These are phyloP conservation scores for Termitomyces sp. DNA, from an alignment of 768 basidiomycete species.

Conservation along the genomic window DNA sequence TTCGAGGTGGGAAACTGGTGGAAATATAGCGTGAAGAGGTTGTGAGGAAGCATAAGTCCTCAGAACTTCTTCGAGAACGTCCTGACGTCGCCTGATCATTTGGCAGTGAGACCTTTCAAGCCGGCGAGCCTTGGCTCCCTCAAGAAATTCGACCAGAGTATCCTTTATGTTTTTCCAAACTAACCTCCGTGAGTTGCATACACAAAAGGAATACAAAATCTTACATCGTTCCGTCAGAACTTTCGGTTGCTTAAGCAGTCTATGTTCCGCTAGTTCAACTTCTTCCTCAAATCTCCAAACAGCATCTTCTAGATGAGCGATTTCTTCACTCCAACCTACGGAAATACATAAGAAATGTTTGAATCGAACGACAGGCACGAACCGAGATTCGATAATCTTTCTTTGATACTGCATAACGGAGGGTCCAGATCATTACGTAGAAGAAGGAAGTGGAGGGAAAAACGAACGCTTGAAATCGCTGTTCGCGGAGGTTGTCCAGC, in stretches of 20 bases:
- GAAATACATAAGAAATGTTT: not conserved
- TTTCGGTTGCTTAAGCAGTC: constrained; percentile 9
- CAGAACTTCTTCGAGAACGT: constrained; percentile 9
- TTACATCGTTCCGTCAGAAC: constrained; percentile 10
- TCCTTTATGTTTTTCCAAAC: constrained; percentile 16
- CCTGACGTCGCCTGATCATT: constrained; percentile 4
- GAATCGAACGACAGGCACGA: not conserved
- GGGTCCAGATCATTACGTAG: not conserved
- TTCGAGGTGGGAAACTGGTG: constrained; percentile 13
- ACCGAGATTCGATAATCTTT: constrained; percentile 5
- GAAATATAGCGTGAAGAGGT: constrained; percentile 9
- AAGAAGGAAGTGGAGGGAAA: not conserved
- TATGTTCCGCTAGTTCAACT: constrained; percentile 3
- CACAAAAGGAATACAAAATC: not conserved
- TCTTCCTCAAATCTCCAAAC: not conserved
- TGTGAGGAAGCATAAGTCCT: constrained; percentile 7
- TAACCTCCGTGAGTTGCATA: not conserved
- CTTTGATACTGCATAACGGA: constrained; percentile 4
- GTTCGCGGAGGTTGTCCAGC: constrained; percentile 10
- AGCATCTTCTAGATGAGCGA: constrained; percentile 2
- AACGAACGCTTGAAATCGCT: constrained; percentile 12
- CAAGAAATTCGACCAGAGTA: constrained; percentile 11
- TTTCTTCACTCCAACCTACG: constrained; percentile 14
- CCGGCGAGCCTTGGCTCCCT: constrained; percentile 7
- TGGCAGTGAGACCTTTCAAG: not conserved